Base-by-base conservation (phyloP, 441 rosid genomes). In the Pelargonium fulgidum region DNA sequence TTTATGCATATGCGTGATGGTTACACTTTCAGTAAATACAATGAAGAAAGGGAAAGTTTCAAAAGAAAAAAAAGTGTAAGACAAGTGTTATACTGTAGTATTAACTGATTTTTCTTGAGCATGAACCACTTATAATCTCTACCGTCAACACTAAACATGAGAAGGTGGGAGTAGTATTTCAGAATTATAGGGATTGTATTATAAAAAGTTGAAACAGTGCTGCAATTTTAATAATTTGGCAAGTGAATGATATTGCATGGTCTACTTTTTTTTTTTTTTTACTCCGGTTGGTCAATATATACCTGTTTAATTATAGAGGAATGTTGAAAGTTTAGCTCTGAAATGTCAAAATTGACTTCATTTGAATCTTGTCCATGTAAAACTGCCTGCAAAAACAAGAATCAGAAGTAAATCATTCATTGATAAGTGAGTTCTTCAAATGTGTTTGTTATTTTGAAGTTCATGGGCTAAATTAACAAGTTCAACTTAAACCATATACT, bases 271-370 rank as follows among this genome's bases (percentile, higher is more conserved):
- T 26, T 26, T 11, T n/a, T 36, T 10, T 16, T 14, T 65, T 36
- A 6, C 19, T 1, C 36, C 8, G n/a, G 29, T 36, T 16, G 0
- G 36, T 7, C 68, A 0, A 29, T 64, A 8, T 12, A 39, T 68
- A 85, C 86, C 86, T 80, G 84, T 10, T 81, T 73, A 62, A 86
- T 70, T 50, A 17, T 42, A 19, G 72, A 69, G 56, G 87, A 79
- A 8, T 81, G 73, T 33, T 72, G 65, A 0, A 77, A 58, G 63
- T 8, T 72, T 52, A 85, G 68, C 70, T 87, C 87, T 39, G 84
- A 76, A 65, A 85, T 77, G 56, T 83, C 87, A 42, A 87, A 78
- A 48, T 82, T 85, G 61, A 79, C 79, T 75, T 83, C 91, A 1
- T 66, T 74, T 52, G 77, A 67, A 50, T 82, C 80, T 59, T 68